Percentiles rank a stretch among this genome's conserved stretches.
Conservation (phyloP, 2,329 filamentous ascomycete genomes). For the Arachnopeziza araneosa region DNA sequence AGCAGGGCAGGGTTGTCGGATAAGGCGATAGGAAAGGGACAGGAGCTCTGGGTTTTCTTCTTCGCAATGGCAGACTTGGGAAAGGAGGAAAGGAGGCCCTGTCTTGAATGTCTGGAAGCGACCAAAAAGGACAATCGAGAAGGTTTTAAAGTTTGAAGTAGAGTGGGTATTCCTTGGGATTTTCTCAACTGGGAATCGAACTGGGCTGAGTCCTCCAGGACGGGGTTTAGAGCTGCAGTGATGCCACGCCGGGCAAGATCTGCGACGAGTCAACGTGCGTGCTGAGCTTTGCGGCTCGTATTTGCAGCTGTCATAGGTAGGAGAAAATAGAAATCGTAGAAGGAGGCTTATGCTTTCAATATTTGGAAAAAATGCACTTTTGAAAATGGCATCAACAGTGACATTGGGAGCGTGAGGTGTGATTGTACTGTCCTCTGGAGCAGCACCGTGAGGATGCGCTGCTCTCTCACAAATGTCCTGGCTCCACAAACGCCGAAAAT, state of each 20-base stretch:
- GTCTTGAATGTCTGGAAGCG: neutral
- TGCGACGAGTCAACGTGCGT: neutral
- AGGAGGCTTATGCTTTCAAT: no score
- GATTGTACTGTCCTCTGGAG: no score
- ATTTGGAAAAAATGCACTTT: no score
- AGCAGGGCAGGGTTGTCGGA: slow-evolving; percentile 16
- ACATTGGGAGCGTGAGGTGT: no score
- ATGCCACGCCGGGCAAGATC: slow-evolving; percentile 7
- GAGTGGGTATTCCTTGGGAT: slow-evolving; percentile 5
- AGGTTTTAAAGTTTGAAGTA: slow-evolving; percentile 1
- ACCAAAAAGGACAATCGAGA: neutral
- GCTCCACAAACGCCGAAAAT: no score
- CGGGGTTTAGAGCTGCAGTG: slow-evolving; percentile 11
- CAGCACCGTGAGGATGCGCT: no score
- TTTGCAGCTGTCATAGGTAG: neutral
- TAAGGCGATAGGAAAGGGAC: slow-evolving; percentile 15
- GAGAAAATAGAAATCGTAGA: neutral
- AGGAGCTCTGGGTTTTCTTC: neutral
- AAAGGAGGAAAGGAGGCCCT: neutral
- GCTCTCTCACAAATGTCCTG: no score
- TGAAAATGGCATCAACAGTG: no score
- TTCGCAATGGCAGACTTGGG: neutral
- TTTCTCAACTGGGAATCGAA: slow-evolving; percentile 6
- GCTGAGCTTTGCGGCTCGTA: neutral
- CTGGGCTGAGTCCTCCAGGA: slow-evolving; percentile 19